Evolutionary conservation across 177 flowering plant species (phyloP).

Genomic region (Telopea speciosissima): DNA sequence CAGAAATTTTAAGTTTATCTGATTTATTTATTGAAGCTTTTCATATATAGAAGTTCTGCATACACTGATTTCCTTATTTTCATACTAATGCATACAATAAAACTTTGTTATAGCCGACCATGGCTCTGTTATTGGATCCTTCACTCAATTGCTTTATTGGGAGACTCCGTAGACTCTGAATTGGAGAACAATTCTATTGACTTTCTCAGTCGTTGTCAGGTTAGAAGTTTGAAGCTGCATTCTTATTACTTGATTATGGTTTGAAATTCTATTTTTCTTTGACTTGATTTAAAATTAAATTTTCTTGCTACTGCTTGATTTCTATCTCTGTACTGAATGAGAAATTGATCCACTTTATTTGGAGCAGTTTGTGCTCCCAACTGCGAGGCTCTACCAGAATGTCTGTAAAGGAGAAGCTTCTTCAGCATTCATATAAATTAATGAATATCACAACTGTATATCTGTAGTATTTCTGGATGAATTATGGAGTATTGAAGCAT

Average conservation of each 20-base stretch:
- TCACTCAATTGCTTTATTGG: slow-evolving; percentile 76
- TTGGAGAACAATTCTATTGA: slow-evolving; percentile 52
- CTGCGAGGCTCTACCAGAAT: not conserved
- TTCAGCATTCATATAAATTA: not conserved
- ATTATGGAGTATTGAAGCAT: not conserved
- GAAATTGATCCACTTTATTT: not conserved
- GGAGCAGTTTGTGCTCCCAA: not conserved
- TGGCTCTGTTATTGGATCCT: slow-evolving; percentile 98
- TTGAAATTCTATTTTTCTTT: not conserved
- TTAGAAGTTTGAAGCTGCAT: slow-evolving; percentile 16
- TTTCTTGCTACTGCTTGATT: not conserved
- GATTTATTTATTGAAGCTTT: not conserved
- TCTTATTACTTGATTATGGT: not conserved
- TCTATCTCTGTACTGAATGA: not conserved
- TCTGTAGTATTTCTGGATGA: too few species aligned
- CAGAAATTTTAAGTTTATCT: not conserved
- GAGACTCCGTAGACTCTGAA: slow-evolving; percentile 54
- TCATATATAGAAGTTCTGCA: not conserved
- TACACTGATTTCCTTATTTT: not conserved
- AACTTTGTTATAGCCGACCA: slow-evolving; percentile 58
- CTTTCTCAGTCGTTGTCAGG: slow-evolving; percentile 87
- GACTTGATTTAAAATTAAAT: not conserved
- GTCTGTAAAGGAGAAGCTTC: not conserved
- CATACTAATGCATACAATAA: not conserved
- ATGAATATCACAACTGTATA: not conserved